phyloP scores from a whole-genome alignment of 1,139 yeast genomes.

The Geotrichum histeridarum region DNA sequence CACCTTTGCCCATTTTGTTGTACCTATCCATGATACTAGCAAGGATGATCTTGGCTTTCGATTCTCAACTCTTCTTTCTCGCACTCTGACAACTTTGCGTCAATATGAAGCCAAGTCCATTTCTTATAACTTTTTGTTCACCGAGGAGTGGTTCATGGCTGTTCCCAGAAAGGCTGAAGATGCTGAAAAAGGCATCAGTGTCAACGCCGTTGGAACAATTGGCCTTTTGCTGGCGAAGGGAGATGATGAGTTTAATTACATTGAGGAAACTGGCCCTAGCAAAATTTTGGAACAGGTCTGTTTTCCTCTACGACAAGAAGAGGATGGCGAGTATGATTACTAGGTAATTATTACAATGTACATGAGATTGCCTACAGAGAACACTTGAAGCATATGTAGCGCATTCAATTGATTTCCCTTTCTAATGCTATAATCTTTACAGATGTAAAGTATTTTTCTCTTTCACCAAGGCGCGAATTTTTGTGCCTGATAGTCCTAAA shows the following conservation, averaged over 20 bases:
- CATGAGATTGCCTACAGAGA: no score
- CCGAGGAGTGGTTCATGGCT: conserved; percentile 74
- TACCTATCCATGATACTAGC: conserved; percentile 51
- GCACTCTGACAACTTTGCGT: conserved; percentile 60
- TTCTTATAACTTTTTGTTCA: conserved; percentile 77
- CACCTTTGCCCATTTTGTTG: conserved; percentile 79
- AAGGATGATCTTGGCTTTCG: conserved; percentile 57
- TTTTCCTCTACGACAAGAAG: conserved; percentile 45
- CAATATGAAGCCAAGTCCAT: conserved; percentile 19
- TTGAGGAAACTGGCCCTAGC: conserved; percentile 32
- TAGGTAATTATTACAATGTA: conserved; percentile 1
- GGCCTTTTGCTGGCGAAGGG: conserved; percentile 77
- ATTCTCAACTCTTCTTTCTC: conserved; percentile 65
- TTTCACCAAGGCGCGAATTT: no score
- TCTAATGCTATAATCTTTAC: no score
- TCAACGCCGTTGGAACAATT: conserved; percentile 75
- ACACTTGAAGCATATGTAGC: no score
- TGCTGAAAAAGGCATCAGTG: conserved; percentile 45
- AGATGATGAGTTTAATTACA: conserved; percentile 42
- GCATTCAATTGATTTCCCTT: no score
- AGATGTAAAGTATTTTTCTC: no score
- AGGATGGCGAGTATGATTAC: conserved; percentile 30
- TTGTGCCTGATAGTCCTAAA: no score
- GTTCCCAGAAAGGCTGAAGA: conserved; percentile 62
- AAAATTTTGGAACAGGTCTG: conserved; percentile 55